These are phyloP conservation scores for Coprinopsis marcescibilis DNA, from an alignment of 768 basidiomycete genomes.

Conservation along the genomic window DNA sequence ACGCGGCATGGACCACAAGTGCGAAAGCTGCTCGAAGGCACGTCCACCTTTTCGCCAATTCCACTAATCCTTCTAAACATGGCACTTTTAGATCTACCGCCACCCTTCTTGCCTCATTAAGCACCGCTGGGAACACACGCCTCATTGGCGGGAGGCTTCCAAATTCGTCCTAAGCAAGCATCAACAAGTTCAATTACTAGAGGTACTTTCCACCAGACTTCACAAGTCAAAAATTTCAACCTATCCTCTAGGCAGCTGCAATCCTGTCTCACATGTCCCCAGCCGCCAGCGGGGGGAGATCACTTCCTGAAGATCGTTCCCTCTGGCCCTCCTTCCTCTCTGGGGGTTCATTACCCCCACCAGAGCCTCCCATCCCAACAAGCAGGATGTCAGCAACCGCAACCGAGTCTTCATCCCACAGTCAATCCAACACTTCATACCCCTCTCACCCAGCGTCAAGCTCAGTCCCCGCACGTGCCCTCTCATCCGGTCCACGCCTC, in stretches of 20 bases:
- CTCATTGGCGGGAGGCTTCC: constrained; percentile 91
- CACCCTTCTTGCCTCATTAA: constrained; percentile 96
- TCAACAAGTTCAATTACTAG: constrained; percentile 94
- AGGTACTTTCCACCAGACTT: constrained; percentile 40
- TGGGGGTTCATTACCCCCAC: constrained; percentile 59
- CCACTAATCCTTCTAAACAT: background rate
- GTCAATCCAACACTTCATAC: constrained; percentile 10
- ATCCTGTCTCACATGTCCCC: constrained; percentile 87
- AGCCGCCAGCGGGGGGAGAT: constrained; percentile 51
- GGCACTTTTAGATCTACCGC: constrained; percentile 58
- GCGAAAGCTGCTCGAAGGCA: constrained; percentile 94
- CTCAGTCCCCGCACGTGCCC: constrained; percentile 44
- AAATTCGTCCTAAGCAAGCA: constrained; percentile 92
- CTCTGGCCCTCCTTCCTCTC: constrained; percentile 86
- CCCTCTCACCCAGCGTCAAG: constrained; percentile 34
- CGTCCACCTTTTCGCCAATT: constrained; percentile 16
- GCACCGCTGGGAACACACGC: constrained; percentile 97
- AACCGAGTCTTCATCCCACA: constrained; percentile 12
- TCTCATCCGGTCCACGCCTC: constrained; percentile 50
- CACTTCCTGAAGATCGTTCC: constrained; percentile 89
- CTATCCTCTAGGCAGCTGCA: constrained; percentile 66
- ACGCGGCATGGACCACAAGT: constrained; percentile 81
- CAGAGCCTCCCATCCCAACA: constrained; percentile 24
- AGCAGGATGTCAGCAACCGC: constrained; percentile 9
- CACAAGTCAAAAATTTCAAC: background rate